Percentiles rank a stretch among this genome's conserved stretches.
Evolutionary conservation across 805 yeast genomes (phyloP).

Genomic region (Saturnispora kantuleensis): DNA sequence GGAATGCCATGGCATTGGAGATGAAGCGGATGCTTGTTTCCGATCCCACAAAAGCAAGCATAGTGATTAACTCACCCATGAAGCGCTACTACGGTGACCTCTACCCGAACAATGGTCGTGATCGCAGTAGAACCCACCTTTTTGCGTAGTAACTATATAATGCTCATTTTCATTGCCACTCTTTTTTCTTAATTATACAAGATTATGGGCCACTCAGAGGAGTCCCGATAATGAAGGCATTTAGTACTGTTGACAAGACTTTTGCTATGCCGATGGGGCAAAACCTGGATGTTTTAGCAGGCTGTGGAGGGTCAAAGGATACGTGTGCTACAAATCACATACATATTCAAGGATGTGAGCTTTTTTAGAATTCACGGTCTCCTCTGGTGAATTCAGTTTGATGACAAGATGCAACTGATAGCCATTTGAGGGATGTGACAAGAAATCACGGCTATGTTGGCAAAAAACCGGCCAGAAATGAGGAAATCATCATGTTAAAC

Average conservation of each 20-base stretch:
- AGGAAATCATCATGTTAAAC: constrained; percentile 25
- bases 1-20: constrained; percentile 1
- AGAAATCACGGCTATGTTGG: constrained; percentile 43
- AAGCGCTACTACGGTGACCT: constrained; percentile 12
- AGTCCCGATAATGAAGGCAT: background rate
- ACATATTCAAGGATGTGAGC: constrained; percentile 16
- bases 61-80: constrained; percentile 11
- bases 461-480: constrained; percentile 21
- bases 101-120: constrained; percentile 13
- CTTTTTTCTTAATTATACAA: background rate
- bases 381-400: constrained; percentile 33
- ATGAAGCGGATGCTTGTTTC: constrained; percentile 1
- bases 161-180: background rate
- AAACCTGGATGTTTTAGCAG: constrained; percentile 32
- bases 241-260: background rate
- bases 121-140: background rate
- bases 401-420: constrained; percentile 36
- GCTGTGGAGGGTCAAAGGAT: constrained; percentile 26
- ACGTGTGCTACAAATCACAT: constrained; percentile 16
- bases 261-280: constrained; percentile 14
- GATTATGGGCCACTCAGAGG: background rate
- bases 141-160: background rate
- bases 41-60: background rate
- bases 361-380: constrained; percentile 39
- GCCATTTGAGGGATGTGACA: constrained; percentile 42